Base-by-base conservation (phyloP, 495 filamentous ascomycete genomes). In the Penicillium lagena region DNA sequence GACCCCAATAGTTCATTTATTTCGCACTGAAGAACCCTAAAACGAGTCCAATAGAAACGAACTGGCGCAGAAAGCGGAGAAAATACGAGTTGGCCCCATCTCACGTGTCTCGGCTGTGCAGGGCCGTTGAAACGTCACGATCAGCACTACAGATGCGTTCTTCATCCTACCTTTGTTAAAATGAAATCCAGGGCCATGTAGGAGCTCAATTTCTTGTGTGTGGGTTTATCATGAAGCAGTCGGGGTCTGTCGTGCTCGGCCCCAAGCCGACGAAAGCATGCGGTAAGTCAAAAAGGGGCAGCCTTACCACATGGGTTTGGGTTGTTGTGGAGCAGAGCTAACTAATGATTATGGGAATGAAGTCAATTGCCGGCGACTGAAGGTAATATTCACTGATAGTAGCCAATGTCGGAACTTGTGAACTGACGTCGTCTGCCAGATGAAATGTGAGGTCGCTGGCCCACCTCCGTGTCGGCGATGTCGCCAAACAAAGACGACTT, bases 381-480 rank as follows among this genome's bases (percentile, higher is more conserved):
- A 71, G 67, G 60, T 60, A 49, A 37, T 40, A 13, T 7, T 33
- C 11, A 30, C 39, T 43, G 12, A 32, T n/a, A 35, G 37, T 7
- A 10, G 12, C 35, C 3, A 22, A 9, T 39, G 5, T 31, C 29
- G 6, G 32, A 11, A 33, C 9, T 9, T 12, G 7, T n/a, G 13
- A 29, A 39, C 43, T 53, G 33, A 52, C 6, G 22, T 2, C 40
- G 29, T 12, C 1, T 9, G 15, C 14, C 12, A 65, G 62, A 70
- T 70, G 67, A 63, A 59, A 62, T 70, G 67, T 52, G 61, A 67
- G 42, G 61, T 68, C 1, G 60, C 65, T 34, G 63, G 60, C n/a
- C 29, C 47, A 32, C 53, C 63, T 33, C 60, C 64, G 11, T 68
- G 65, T 51, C 62, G 61, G 33, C 58, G 67, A 42, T 70, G 67